Percentiles rank a stretch among this genome's conserved stretches.
Evolutionary conservation across 495 filamentous ascomycete genomes (phyloP).

Genomic region (Neurospora discreta): DNA sequence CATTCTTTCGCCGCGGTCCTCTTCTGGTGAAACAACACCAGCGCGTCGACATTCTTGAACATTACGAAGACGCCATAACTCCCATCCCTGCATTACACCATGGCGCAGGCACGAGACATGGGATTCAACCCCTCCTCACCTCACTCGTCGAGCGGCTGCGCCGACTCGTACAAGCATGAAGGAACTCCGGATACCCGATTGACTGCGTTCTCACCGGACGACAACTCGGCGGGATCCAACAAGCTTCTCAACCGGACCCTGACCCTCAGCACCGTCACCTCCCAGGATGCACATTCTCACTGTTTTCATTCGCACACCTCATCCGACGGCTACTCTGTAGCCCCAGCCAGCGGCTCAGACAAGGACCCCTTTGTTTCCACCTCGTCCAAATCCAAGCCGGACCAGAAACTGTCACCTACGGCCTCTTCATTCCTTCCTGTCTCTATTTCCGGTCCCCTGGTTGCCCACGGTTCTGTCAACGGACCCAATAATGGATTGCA

Average conservation of each 20-base stretch:
- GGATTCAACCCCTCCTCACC: slow-evolving; percentile 40
- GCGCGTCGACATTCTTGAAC: neutral
- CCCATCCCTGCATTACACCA: slow-evolving; percentile 6
- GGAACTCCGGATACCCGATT: slow-evolving; percentile 53
- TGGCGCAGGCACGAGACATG: slow-evolving; percentile 26
- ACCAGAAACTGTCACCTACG: slow-evolving; percentile 39
- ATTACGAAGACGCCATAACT: neutral
- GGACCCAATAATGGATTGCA: neutral
- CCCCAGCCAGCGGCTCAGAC: slow-evolving; percentile 10
- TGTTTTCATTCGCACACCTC: slow-evolving; percentile 6
- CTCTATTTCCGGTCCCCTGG: slow-evolving; percentile 11
- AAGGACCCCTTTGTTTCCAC: slow-evolving; percentile 34
- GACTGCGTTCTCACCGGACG: slow-evolving; percentile 54
- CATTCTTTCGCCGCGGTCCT: neutral
- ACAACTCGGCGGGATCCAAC: slow-evolving; percentile 27
- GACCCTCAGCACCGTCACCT: slow-evolving; percentile 4
- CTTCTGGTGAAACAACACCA: slow-evolving; percentile 1
- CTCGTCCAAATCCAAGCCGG: slow-evolving; percentile 14
- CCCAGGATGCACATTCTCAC: slow-evolving; percentile 4
- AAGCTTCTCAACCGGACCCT: slow-evolving; percentile 16
- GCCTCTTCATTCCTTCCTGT: slow-evolving; percentile 35
- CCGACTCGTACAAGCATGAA: slow-evolving; percentile 40
- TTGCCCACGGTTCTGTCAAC: slow-evolving; percentile 20
- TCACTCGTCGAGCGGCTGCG: slow-evolving; percentile 44
- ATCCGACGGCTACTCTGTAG: slow-evolving; percentile 6